A percentile compares a stretch with the other conserved stretches of the same genome.
Conservation (phyloP, 306 rosid species). For the Quercus variabilis region DNA sequence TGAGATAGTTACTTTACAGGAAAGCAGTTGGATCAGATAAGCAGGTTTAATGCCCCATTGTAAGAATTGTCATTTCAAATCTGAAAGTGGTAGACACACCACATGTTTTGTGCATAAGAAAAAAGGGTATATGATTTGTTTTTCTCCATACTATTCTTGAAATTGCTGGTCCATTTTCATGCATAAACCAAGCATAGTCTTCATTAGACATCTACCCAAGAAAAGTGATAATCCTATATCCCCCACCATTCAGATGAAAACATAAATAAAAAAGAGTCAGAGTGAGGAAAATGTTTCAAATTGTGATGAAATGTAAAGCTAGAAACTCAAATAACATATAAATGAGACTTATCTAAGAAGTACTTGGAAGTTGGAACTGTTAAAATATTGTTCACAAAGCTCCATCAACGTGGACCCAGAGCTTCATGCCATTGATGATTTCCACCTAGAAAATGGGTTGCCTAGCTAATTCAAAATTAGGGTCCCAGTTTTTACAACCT, state of each 20-base stretch:
- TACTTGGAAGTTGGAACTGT: background rate
- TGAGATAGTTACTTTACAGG: conserved; percentile 2
- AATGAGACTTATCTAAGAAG: conserved; percentile 5
- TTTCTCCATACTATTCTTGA: background rate
- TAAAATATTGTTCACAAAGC: background rate
- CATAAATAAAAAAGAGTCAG: background rate
- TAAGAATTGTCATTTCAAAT: conserved; percentile 19
- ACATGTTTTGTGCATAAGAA: conserved; percentile 31
- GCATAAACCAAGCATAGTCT: conserved; percentile 19
- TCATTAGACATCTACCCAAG: conserved; percentile 14
- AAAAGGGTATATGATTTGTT: conserved; percentile 16
- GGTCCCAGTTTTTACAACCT: conserved; percentile 42
- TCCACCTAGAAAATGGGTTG: conserved; percentile 32
- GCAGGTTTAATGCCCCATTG: background rate
- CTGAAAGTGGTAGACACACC: conserved; percentile 24
- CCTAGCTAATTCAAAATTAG: conserved; percentile 13
- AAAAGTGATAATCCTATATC: background rate
- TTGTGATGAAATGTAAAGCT: conserved; percentile 1
- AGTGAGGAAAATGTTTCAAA: background rate
- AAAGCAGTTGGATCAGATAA: background rate
- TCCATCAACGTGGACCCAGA: conserved; percentile 12
- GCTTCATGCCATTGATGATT: conserved; percentile 13
- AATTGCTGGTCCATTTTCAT: conserved; percentile 3
- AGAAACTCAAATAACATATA: conserved; percentile 2
- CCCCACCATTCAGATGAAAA: too few relatives aligned